Evolutionary conservation across 352 stramenopile genomes (phyloP), one percentile per base, ranked within the genome.

Genomic region (Globisporangium barbulae): DNA sequence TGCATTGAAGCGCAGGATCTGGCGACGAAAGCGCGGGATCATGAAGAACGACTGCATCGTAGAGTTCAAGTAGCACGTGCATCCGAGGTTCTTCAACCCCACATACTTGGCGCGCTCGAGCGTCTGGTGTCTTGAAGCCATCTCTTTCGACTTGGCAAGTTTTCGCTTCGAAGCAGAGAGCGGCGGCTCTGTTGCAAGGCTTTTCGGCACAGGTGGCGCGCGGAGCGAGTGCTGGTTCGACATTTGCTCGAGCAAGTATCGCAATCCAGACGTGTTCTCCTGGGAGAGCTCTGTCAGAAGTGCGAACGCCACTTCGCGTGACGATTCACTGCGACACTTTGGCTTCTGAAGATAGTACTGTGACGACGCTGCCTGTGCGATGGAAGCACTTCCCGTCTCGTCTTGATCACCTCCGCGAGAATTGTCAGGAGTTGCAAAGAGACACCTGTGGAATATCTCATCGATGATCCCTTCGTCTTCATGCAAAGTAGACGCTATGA

Each of bases 41-140:
- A 98, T 98, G 70, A 98, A 98, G 57, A 98, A 96, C 45, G 97
- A 90, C 68, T 99, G 96, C 6, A 99, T 79, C 5, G 89, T 97
- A 25, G 83, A 96, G 72, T 98, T 98, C 69, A 99, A 68, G 64
- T 99, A 99, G 77, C 96, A 99, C 7, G 96, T 98, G 61, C 89
- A 98, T 1, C 95, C 93, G 37, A 98, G 73, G 60, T 99, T 99
- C 61, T 97, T 97, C 31, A 99, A 68, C 15, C 96, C 96, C 39
- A 97, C 84, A 54, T 96, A 96, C 63, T 93, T 93, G 37, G 74
- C 82, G 8, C 84, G 81, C 56, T 90, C 76, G 22, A 88, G 58
- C 17, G 75, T 50, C 41, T 81, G 68, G 22, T 61, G 62, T 19
- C 42, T 59, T 7, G 53, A 44, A 7, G 60, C 30, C 19, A 65